These are phyloP conservation scores for Schoenoplectus tabernaemontani DNA, from an alignment of 202 grass and related monocot species.

Conservation along the genomic window DNA sequence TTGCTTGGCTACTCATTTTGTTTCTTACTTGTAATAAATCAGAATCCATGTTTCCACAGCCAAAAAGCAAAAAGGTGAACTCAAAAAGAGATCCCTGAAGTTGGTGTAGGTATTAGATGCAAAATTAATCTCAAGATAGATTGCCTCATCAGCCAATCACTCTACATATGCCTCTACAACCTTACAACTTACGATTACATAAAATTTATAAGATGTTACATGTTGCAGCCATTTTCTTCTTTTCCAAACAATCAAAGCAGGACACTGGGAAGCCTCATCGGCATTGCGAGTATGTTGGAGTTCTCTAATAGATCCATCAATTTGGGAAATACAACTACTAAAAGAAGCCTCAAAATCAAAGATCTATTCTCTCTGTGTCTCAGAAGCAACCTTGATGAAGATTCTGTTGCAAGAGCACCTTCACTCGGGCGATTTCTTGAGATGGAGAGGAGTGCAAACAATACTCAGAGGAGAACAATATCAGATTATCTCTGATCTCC, in stretches of 20 bases:
- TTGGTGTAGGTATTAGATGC: neutral
- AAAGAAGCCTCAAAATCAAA: slow-evolving; percentile 39
- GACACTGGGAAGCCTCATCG: slow-evolving; percentile 51
- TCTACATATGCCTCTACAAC: neutral
- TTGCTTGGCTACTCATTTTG: neutral
- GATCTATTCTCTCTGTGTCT: slow-evolving; percentile 50
- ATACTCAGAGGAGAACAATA: neutral
- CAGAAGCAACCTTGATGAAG: slow-evolving; percentile 33
- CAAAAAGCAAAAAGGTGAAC: neutral
- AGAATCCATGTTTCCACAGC: neutral
- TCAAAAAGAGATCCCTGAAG: neutral
- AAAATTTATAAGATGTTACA: neutral
- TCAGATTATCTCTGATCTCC: neutral
- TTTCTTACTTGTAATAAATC: neutral
- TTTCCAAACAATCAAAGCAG: slow-evolving; percentile 30
- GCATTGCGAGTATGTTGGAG: slow-evolving; percentile 45
- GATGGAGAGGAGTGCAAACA: slow-evolving; percentile 41
- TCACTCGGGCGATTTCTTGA: slow-evolving; percentile 56
- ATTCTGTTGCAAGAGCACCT: slow-evolving; percentile 17
- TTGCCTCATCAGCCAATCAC: neutral
- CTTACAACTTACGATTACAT: neutral
- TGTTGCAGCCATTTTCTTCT: slow-evolving; percentile 33
- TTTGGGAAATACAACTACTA: slow-evolving; percentile 23
- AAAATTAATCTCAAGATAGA: neutral
- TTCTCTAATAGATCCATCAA: slow-evolving; percentile 1